phyloP scores from a whole-genome alignment of 345 rosid species.

The Populus davidiana region DNA sequence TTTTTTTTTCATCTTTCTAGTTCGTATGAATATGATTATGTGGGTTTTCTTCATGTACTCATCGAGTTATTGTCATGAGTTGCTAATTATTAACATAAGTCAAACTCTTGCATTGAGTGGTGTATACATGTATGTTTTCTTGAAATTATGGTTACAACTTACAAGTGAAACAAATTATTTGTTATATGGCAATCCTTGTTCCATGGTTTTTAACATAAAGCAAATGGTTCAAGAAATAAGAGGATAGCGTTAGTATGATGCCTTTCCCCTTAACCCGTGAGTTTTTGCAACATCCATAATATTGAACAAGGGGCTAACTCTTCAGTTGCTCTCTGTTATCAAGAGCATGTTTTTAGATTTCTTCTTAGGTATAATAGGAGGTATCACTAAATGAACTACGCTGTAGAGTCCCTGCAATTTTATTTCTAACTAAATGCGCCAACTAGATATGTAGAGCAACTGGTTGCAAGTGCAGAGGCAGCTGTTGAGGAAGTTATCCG shows the following conservation, averaged over 20 bases:
- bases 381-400: not conserved
- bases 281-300: not conserved
- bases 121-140: not conserved
- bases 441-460: constrained; percentile 84
- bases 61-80: not conserved
- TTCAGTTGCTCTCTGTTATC: not conserved
- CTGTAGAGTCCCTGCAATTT: not conserved
- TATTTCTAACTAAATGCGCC: constrained; percentile 6
- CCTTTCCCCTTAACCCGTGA: not conserved
- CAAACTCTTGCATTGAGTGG: not conserved
- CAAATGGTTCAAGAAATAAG: not conserved
- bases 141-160: not conserved
- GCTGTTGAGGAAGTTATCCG: constrained; percentile 93
- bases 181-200: not conserved
- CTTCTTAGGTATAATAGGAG: not conserved
- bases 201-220: not conserved
- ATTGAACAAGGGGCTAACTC: not conserved
- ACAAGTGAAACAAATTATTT: not conserved
- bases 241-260: not conserved
- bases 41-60: not conserved
- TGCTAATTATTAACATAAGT: not conserved
- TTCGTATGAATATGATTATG: not conserved
- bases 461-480: constrained; percentile 96
- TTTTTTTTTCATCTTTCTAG: not conserved
- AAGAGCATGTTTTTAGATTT: not conserved